A percentile compares a stretch with the other conserved stretches of the same genome.
phyloP scores from a whole-genome alignment of 2,329 filamentous ascomycete genomes.

The Colletotrichum ledebouriae region DNA sequence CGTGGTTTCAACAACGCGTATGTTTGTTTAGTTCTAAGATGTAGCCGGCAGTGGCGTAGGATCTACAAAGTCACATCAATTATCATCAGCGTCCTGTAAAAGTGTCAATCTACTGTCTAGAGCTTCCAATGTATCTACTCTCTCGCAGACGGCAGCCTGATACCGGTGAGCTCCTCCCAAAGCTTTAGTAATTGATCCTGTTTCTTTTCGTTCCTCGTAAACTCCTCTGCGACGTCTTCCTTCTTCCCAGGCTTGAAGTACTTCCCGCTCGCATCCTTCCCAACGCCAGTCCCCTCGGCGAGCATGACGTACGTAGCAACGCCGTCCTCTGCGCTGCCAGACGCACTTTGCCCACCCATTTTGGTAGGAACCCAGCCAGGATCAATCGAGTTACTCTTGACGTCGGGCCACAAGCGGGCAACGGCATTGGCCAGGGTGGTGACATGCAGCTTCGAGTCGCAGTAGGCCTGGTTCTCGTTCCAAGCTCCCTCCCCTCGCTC shows the following conservation, averaged over 20 bases:
- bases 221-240: constrained; percentile 47
- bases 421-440: constrained; percentile 68
- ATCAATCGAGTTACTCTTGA: constrained; percentile 62
- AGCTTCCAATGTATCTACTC: not conserved
- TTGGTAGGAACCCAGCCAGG: constrained; percentile 69
- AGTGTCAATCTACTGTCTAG: not conserved
- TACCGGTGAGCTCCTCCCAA: constrained; percentile 49
- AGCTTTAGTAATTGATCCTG: constrained; percentile 60
- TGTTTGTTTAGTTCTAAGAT: no score
- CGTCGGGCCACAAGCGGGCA: constrained; percentile 56
- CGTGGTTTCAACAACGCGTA: no score
- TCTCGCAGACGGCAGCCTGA: constrained; percentile 10
- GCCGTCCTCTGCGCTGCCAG: constrained; percentile 61
- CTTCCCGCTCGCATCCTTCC: constrained; percentile 50
- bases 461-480: constrained; percentile 56
- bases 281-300: constrained; percentile 55
- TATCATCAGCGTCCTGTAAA: not conserved
- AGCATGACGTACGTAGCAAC: constrained; percentile 62
- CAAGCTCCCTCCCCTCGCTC: constrained; percentile 53
- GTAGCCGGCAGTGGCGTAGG: no score
- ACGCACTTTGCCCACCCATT: constrained; percentile 63
- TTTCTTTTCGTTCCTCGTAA: constrained; percentile 52
- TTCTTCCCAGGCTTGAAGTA: constrained; percentile 54
- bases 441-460: constrained; percentile 69
- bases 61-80: no score